Evolutionary conservation across 495 filamentous ascomycete species (phyloP), one percentile per base, ranked within the genome.

Genomic region (Aspergillus haitiensis): DNA sequence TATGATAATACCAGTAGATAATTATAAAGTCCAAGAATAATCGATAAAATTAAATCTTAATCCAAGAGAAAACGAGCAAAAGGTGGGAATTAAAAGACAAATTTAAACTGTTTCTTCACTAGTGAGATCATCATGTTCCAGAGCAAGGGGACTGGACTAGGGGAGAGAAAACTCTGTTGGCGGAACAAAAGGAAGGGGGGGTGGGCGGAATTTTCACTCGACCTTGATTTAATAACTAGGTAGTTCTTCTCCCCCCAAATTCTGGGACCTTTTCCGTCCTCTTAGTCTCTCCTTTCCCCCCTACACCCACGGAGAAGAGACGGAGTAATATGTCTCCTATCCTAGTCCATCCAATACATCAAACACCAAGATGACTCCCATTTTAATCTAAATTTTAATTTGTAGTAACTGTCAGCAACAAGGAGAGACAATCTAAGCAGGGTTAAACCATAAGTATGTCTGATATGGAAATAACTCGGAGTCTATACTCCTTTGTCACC

Each of bases 141-240:
- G 55, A 59, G 63, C 58, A 65, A 65, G 63, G 63, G 58, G 12
- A 27, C 21, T 27, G 21, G 21, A 27, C 21, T 27, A 27, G 21
- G 21, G 16, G 34, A 16, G 56, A 61, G 63, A 65, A 65, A 65
- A 65, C 52, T 65, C 63, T 65, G 63, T 15, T 59, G 51, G 63
- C 62, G 63, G 59, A 55, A 47, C 59, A 52, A 15, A n/a, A n/a
- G n/a, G n/a, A n/a, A n/a, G n/a, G n/a, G n/a, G n/a, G 21, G 27
- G 12, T 27, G 56, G 52, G 61, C 51, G 51, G 49, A 42, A 18
- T 50, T 33, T 31, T 27, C 33, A 36, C 42, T 46, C 42, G 42
- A 47, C 44, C 44, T 47, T 47, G 44, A 47, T 47, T 47, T 47
- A 21, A 47, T 18, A 27, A 27, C 21, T 27, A 27, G 21, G 21